These are phyloP conservation scores for Trichomonas gallinae DNA, from an alignment of 208 protist species.

Conservation along the genomic window DNA sequence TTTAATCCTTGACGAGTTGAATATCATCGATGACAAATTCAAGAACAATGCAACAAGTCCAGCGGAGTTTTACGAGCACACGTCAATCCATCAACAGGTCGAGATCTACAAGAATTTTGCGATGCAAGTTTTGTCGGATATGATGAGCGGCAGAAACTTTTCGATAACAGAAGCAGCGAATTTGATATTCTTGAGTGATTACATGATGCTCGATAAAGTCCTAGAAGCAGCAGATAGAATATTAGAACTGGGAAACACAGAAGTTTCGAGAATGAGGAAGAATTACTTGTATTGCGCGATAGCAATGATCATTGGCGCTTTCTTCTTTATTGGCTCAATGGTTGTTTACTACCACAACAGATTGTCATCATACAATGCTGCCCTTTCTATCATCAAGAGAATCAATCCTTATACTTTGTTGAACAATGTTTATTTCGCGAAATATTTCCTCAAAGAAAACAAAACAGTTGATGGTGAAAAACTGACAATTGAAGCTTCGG, in stretches of 20 bases:
- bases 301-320: not conserved
- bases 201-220: not conserved
- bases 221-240: not conserved
- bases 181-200: not conserved
- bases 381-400: not conserved
- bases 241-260: not conserved
- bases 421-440: not conserved
- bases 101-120: not conserved
- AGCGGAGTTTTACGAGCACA: not conserved
- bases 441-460: not conserved
- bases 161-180: not conserved
- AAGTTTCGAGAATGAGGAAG: not conserved
- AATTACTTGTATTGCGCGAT: not conserved
- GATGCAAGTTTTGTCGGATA: not conserved
- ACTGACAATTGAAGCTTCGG: not conserved
- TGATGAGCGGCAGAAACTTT: not conserved
- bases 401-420: not conserved
- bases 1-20: not conserved
- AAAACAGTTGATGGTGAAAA: no score
- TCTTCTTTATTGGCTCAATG: not conserved
- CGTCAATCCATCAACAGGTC: not conserved
- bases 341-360: not conserved
- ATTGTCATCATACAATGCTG: not conserved
- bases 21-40: not conserved
- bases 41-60: not conserved